Evolutionary conservation across 73 alveolate species (phyloP).

Genomic region (Urostyla sp.): DNA sequence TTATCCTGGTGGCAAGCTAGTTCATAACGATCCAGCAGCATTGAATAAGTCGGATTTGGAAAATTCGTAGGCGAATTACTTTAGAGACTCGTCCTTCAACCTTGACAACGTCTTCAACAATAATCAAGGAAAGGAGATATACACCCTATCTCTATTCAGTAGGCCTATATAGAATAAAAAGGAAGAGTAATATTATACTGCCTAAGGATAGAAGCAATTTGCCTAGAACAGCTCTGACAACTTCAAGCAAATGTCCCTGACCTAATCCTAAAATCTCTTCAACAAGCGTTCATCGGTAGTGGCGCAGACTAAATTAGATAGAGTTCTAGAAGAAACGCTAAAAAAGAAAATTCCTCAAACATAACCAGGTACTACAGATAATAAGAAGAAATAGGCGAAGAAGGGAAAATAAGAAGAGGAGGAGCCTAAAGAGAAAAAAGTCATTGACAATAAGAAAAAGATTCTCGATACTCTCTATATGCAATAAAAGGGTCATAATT

Average conservation of each 20-base stretch:
- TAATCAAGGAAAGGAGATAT: constrained; percentile 12
- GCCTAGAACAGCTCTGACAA: too few species aligned
- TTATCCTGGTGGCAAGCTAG: too few species aligned
- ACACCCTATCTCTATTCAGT: constrained; percentile 28
- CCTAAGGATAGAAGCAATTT: too few species aligned
- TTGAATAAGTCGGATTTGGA: too few species aligned
- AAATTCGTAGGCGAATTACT: too few species aligned
- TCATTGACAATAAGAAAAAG: constrained; percentile 7
- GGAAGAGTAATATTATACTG: too few species aligned
- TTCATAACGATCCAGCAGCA: too few species aligned
- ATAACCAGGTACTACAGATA: too few species aligned
- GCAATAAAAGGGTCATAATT: constrained; percentile 37
- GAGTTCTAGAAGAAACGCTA: constrained; percentile 4
- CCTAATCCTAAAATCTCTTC: constrained; percentile 11
- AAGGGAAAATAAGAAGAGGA: constrained; percentile 10
- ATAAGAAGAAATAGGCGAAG: constrained; percentile 9
- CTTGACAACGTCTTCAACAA: too few species aligned
- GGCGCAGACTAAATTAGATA: not conserved
- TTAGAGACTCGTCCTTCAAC: too few species aligned
- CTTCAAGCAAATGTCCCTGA: not conserved
- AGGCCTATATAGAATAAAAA: constrained; percentile 9
- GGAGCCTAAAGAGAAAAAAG: constrained; percentile 16
- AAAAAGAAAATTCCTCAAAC: too few species aligned
- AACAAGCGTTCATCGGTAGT: not conserved
- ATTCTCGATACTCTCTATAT: not conserved